Percentiles rank a stretch among this genome's conserved stretches.
These are phyloP conservation scores for Pezizomycotina sp. DNA, from an alignment of 2,329 filamentous ascomycete species.

Conservation along the genomic window DNA sequence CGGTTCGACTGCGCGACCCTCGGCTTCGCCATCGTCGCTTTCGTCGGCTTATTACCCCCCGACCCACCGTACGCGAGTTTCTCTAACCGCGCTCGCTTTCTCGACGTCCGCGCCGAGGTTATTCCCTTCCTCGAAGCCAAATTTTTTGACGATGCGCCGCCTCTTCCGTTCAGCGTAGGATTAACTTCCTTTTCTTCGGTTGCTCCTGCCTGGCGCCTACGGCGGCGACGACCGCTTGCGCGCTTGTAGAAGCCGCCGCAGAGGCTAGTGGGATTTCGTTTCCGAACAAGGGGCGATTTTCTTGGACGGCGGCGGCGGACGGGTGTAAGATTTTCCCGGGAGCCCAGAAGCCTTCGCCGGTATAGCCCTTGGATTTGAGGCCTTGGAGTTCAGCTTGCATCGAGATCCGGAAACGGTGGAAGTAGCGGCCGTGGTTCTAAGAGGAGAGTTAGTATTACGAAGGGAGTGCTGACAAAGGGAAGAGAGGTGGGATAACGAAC, in stretches of 20 bases:
- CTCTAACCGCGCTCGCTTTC: slow-evolving; percentile 50
- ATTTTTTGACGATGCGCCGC: slow-evolving; percentile 55
- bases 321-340: slow-evolving; percentile 34
- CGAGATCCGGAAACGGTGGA: slow-evolving; percentile 62
- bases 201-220: slow-evolving; percentile 39
- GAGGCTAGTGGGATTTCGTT: slow-evolving; percentile 48
- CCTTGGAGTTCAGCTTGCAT: slow-evolving; percentile 55
- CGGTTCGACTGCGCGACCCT: slow-evolving; percentile 58
- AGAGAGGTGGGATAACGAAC: slow-evolving; percentile 7
- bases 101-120: slow-evolving; percentile 52
- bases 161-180: slow-evolving; percentile 59
- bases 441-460: not conserved
- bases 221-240: slow-evolving; percentile 36
- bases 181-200: slow-evolving; percentile 37
- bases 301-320: slow-evolving; percentile 19
- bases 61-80: slow-evolving; percentile 37
- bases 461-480: not conserved
- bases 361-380: slow-evolving; percentile 55
- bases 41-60: not conserved
- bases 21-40: slow-evolving; percentile 31
- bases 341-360: slow-evolving; percentile 72
- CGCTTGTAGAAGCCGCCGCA: slow-evolving; percentile 67
- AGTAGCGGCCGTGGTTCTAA: slow-evolving; percentile 60
- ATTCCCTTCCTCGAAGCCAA: slow-evolving; percentile 49
- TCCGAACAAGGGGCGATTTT: slow-evolving; percentile 32